A percentile compares a stretch with the other conserved stretches of the same genome.
These are phyloP conservation scores for Penicillium sp. DNA, from an alignment of 2,329 filamentous ascomycete species.

Conservation along the genomic window DNA sequence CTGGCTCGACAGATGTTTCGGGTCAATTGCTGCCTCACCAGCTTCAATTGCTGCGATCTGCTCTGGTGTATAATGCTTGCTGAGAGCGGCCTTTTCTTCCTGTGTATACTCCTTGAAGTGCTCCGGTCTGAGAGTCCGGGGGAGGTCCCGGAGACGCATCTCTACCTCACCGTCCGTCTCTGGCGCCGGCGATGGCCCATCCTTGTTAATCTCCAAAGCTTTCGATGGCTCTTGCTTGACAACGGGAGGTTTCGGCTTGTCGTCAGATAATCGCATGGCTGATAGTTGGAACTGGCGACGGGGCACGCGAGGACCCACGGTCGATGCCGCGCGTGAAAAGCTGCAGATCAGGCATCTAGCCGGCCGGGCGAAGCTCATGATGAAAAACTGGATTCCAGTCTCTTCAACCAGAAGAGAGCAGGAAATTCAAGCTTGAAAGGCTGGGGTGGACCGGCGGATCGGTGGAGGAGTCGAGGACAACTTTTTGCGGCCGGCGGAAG, in stretches of 20 bases:
- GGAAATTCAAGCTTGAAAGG: conserved; percentile 13
- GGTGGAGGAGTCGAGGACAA: conserved; percentile 6
- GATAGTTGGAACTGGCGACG: conserved; percentile 57
- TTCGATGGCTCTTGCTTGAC: conserved; percentile 33
- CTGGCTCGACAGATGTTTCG: conserved; percentile 75
- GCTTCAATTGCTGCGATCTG: conserved; percentile 83
- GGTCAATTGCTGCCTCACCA: conserved; percentile 76
- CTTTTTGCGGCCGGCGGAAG: conserved; percentile 17
- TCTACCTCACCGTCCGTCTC: neutral
- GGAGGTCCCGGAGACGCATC: neutral
- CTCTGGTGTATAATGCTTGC: conserved; percentile 73
- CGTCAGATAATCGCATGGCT: conserved; percentile 42
- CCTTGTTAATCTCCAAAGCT: conserved; percentile 22
- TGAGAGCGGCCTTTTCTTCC: conserved; percentile 67
- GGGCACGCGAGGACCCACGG: conserved; percentile 45
- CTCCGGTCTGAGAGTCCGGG: conserved; percentile 26
- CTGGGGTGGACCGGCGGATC: conserved; percentile 10
- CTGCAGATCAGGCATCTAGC: conserved; percentile 57
- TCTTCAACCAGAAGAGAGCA: conserved; percentile 30
- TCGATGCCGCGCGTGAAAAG: conserved; percentile 47
- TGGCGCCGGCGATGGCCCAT: conserved; percentile 24
- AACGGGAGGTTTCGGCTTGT: conserved; percentile 46
- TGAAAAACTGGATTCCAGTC: conserved; percentile 36
- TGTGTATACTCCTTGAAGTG: conserved; percentile 65
- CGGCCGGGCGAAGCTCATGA: conserved; percentile 56